A percentile compares a stretch with the other conserved stretches of the same genome.
phyloP scores from a whole-genome alignment of 495 filamentous ascomycete genomes.

The Beverwykella pulmonaria region DNA sequence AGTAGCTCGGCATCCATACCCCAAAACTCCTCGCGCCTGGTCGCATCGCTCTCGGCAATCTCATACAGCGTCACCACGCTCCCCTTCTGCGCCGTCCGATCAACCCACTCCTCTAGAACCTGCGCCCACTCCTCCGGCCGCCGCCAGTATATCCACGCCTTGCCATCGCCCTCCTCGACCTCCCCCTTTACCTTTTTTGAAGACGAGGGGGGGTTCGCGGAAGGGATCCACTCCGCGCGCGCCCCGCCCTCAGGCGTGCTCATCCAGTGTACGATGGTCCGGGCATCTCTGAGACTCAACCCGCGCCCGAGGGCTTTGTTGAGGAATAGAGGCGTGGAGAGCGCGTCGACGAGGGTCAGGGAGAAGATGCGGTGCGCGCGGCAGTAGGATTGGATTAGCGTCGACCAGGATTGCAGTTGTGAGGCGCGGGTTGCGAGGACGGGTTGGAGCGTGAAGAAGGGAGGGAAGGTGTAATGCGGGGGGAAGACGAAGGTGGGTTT shows the following conservation, averaged over 20 bases:
- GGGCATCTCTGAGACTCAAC: slow-evolving; percentile 63
- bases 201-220: background rate
- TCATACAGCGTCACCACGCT: slow-evolving; percentile 78
- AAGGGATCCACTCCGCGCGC: slow-evolving; percentile 67
- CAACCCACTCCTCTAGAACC: slow-evolving; percentile 58
- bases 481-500: slow-evolving; percentile 40
- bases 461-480: slow-evolving; percentile 63
- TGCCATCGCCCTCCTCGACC: slow-evolving; percentile 41
- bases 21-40: slow-evolving; percentile 71
- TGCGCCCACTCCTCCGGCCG: slow-evolving; percentile 76
- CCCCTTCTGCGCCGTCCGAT: slow-evolving; percentile 72
- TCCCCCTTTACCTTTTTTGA: slow-evolving; percentile 23
- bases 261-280: slow-evolving; percentile 75
- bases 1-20: slow-evolving; percentile 83
- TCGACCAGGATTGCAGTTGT: slow-evolving; percentile 81
- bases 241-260: slow-evolving; percentile 61
- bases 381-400: slow-evolving; percentile 84
- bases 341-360: slow-evolving; percentile 64
- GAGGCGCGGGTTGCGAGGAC: slow-evolving; percentile 72
- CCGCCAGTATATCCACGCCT: slow-evolving; percentile 69
- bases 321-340: slow-evolving; percentile 62
- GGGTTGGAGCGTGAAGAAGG: slow-evolving; percentile 79
- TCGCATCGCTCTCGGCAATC: slow-evolving; percentile 67
- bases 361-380: slow-evolving; percentile 71
- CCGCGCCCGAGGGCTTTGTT: slow-evolving; percentile 58